Evolutionary conservation across 441 rosid genomes (phyloP).

Genomic region (Erysimum pusillum): DNA sequence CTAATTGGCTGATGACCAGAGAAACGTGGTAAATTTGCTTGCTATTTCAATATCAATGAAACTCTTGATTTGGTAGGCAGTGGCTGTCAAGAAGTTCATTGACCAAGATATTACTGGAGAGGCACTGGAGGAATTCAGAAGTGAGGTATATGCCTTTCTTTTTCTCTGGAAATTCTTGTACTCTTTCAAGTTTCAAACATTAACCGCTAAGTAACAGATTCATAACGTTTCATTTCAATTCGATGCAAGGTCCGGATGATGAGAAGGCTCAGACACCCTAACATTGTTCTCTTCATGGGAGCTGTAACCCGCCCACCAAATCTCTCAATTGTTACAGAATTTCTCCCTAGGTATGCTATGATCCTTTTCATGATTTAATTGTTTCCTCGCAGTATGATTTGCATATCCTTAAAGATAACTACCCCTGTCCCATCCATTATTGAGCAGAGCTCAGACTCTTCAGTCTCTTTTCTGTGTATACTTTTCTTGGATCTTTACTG

Average conservation of each 20-base stretch:
- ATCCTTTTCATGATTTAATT: not conserved
- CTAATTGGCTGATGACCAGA: not conserved
- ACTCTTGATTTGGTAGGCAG: constrained; percentile 62
- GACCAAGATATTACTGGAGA: constrained; percentile 78
- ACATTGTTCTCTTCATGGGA: constrained; percentile 89
- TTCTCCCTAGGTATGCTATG: constrained; percentile 70
- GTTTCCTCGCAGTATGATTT: constrained; percentile 22
- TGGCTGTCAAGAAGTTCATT: constrained; percentile 82
- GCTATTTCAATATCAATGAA: constrained; percentile 37
- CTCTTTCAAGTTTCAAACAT: constrained; percentile 8
- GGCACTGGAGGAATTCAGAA: constrained; percentile 71
- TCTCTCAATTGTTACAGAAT: constrained; percentile 80
- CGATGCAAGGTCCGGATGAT: constrained; percentile 65
- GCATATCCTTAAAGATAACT: constrained; percentile 16
- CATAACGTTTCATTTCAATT: constrained; percentile 20
- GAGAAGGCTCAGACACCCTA: constrained; percentile 76
- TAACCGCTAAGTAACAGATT: constrained; percentile 12
- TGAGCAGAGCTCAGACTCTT: constrained; percentile 12
- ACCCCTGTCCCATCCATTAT: constrained; percentile 16
- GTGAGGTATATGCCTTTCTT: constrained; percentile 60
- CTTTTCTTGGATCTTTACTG: constrained; percentile 13
- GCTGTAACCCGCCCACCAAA: constrained; percentile 80
- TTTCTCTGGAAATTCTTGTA: constrained; percentile 2
- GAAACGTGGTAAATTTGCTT: constrained; percentile 11
- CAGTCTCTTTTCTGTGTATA: constrained; percentile 8